Evolutionary conservation across 2,329 filamentous ascomycete genomes (phyloP), one percentile per base, ranked within the genome.

Genomic region (Elsinoe perseae): DNA sequence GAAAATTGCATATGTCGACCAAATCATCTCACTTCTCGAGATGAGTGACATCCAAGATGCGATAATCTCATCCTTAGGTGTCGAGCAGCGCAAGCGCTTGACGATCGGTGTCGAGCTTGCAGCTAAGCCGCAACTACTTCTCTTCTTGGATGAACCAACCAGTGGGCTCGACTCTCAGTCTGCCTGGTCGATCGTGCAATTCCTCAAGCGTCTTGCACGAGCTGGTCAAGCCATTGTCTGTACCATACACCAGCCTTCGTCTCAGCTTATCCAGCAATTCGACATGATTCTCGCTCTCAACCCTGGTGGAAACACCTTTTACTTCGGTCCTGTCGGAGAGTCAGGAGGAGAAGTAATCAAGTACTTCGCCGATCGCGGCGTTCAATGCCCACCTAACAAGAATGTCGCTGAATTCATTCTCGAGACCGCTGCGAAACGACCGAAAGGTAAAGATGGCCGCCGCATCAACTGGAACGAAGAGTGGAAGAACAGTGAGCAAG

Each of bases 71-170:
- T 82, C 78, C 50, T 72, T 87, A 9, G 81, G 82, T 2, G 83
- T 87, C 6, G 84, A 87, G 68, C 81, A 87, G 68, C 79, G 82
- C 63, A 89, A 89, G 70, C 77, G 85, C 56, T 72, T 88, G 2
- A 88, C 85, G 0, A 88, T 89, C 55, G 85, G 84, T 58, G 85
- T 88, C 2, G 85, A 89, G 65, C 73, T 89, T 8, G 85, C 84
- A 5, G 84, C 85, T 2, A 82, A 86, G 64, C 85, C 85, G 0
- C 80, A 77, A 38, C 73, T 87, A 0, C 73, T 87, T 2, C 74
- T 88, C 6, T 88, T 88, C 72, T 71, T 88, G 16, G 85, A 88
- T 62, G 85, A 89, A 64, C 85, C 85, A 0, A 88, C 85, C 0
- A 82, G 78, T 59, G 85, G 85, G 58, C 75, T 89, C 2, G 85